Percentiles rank a stretch among this genome's conserved stretches.
Conservation (phyloP, 257 asterid genomes). For the Solanum medicagineum region DNA sequence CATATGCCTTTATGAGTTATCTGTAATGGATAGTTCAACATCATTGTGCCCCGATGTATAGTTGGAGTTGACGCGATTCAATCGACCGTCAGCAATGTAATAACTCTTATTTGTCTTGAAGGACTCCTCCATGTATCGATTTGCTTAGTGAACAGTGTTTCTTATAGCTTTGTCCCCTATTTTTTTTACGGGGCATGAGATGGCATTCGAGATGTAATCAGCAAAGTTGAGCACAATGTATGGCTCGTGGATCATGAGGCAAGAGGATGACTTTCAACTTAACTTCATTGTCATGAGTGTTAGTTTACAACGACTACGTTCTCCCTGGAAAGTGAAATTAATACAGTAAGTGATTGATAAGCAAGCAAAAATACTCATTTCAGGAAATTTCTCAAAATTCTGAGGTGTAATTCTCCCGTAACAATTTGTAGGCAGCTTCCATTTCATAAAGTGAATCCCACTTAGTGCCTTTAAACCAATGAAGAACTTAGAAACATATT, state of each 20-base stretch:
- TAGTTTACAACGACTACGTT: background rate
- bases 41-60: too few species aligned
- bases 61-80: too few species aligned
- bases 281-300: background rate
- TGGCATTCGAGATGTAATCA: too few species aligned
- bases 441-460: slow-evolving; percentile 88
- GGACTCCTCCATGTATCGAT: too few species aligned
- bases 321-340: background rate
- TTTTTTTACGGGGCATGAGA: too few species aligned
- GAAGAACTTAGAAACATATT: slow-evolving; percentile 61
- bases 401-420: slow-evolving; percentile 84
- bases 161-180: too few species aligned
- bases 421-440: slow-evolving; percentile 89
- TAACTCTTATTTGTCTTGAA: too few species aligned
- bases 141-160: too few species aligned
- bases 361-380: slow-evolving; percentile 28
- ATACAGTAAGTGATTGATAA: background rate
- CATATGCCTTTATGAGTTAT: too few species aligned
- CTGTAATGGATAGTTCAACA: too few species aligned
- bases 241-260: background rate
- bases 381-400: slow-evolving; percentile 86
- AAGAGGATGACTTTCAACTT: background rate
- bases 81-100: too few species aligned
- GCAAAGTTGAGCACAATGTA: background rate
- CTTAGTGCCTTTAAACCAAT: slow-evolving; percentile 62